Evolutionary conservation across 2,329 filamentous ascomycete species (phyloP).

Genomic region (Phialocephala subalpina): DNA sequence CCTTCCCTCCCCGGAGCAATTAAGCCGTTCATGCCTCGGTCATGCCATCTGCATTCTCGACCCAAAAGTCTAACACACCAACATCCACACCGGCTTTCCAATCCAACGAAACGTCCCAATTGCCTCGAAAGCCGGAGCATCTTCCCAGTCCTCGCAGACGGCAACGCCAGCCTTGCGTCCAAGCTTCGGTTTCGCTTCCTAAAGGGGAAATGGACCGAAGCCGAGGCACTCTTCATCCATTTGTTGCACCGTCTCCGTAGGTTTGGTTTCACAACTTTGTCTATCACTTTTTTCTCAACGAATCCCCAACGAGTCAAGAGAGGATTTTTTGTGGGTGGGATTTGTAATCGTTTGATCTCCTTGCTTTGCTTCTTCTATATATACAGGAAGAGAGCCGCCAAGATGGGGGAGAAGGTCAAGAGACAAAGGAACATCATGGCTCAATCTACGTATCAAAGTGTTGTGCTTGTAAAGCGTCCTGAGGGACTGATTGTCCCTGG

Average conservation of each 20-base stretch:
- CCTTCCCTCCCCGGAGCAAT: not conserved
- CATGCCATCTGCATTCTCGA: not conserved
- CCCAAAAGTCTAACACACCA: not conserved
- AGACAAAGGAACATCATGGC: constrained; percentile 41
- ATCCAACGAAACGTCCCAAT: not conserved
- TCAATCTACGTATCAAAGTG: constrained; percentile 43
- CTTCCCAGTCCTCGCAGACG: constrained; percentile 1
- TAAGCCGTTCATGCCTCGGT: not conserved
- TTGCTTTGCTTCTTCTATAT: not conserved
- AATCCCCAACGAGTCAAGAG: no score
- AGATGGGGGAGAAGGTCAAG: constrained; percentile 33
- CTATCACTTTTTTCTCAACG: not conserved
- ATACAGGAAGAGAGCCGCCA: not conserved
- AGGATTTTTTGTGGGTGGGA: not conserved
- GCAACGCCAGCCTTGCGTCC: not conserved
- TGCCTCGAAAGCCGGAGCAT: not conserved
- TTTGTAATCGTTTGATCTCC: not conserved
- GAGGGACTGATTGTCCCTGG: constrained; percentile 67
- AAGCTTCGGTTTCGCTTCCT: constrained; percentile 16
- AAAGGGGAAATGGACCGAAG: constrained; percentile 15
- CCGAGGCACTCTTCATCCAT: constrained; percentile 17
- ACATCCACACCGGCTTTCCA: not conserved
- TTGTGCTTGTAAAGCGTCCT: constrained; percentile 72
- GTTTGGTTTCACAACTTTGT: constrained; percentile 13
- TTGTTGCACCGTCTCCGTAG: constrained; percentile 13